Percentiles rank a stretch among this genome's conserved stretches.
phyloP scores from a whole-genome alignment of 148 eudicot species.

The Polygonum aviculare region DNA sequence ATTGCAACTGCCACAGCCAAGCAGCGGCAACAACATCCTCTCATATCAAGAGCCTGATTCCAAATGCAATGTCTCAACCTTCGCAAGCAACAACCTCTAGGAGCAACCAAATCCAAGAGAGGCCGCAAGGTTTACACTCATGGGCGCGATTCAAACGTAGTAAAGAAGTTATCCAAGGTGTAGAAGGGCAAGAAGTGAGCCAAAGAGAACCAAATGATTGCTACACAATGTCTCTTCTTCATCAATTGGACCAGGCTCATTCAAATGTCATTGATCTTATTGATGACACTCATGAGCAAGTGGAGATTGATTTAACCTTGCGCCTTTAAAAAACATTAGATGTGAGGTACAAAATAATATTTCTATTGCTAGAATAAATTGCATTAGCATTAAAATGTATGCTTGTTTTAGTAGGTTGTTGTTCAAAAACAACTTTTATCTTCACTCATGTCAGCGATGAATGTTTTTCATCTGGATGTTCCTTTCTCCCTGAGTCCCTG shows the following conservation, averaged over 20 bases:
- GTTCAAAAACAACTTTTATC: background rate
- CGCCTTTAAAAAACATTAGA: background rate
- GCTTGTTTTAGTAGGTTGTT: background rate
- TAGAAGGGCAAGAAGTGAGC: background rate
- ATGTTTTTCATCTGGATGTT: background rate
- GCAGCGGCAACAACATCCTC: background rate
- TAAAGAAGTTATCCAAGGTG: background rate
- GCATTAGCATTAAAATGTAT: background rate
- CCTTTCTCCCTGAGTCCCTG: background rate
- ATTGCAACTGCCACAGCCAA: background rate
- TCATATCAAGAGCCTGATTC: background rate
- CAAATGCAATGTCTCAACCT: background rate
- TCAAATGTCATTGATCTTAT: background rate
- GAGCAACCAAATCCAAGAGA: background rate
- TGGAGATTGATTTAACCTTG: conserved; percentile 1
- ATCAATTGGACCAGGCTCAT: background rate
- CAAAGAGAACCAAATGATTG: background rate
- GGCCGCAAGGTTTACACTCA: background rate
- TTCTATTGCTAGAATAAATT: background rate
- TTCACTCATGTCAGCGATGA: background rate
- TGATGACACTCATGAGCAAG: background rate
- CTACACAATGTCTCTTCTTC: background rate
- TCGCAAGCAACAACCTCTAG: background rate
- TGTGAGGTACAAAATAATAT: background rate
- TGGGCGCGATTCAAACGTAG: background rate